A percentile compares a stretch with the other conserved stretches of the same genome.
phyloP scores from a whole-genome alignment of 1,284 basidiomycete genomes.

The Apiotrichum gracile region DNA sequence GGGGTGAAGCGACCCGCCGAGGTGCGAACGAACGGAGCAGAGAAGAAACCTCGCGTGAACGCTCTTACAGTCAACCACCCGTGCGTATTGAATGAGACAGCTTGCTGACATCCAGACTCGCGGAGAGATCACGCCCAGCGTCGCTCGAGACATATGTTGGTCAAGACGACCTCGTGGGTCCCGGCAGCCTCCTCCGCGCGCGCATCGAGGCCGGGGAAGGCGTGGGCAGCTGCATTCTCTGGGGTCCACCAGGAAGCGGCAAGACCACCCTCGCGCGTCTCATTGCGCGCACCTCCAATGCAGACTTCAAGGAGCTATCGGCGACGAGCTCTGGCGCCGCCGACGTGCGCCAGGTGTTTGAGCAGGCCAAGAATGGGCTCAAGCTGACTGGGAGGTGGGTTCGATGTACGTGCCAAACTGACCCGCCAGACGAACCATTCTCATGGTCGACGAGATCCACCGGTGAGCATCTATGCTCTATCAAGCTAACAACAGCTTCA shows the following conservation, averaged over 20 bases:
- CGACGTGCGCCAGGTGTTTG: conserved; percentile 72
- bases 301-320: conserved; percentile 67
- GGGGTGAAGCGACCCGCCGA: not conserved
- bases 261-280: conserved; percentile 46
- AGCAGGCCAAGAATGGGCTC: conserved; percentile 69
- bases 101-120: conserved; percentile 28
- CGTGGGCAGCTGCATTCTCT: conserved; percentile 44
- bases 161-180: conserved; percentile 41
- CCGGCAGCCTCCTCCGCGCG: conserved; percentile 37
- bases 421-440: conserved; percentile 31
- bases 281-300: conserved; percentile 46
- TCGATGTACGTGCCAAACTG: not conserved
- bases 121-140: conserved; percentile 41
- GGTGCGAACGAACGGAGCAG: not conserved
- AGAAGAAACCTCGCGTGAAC: conserved; percentile 34
- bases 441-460: conserved; percentile 71
- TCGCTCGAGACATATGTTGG: conserved; percentile 35
- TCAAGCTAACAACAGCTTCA: conserved; percentile 48
- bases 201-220: conserved; percentile 40
- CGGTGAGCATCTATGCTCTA: conserved; percentile 48
- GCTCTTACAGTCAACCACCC: conserved; percentile 42
- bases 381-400: conserved; percentile 62
- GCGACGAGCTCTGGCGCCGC: conserved; percentile 67
- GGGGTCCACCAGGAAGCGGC: conserved; percentile 46
- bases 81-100: conserved; percentile 17